A percentile compares a stretch with the other conserved stretches of the same genome.
Evolutionary conservation across 495 filamentous ascomycete species (phyloP).

Genomic region (Xylaria grammica): DNA sequence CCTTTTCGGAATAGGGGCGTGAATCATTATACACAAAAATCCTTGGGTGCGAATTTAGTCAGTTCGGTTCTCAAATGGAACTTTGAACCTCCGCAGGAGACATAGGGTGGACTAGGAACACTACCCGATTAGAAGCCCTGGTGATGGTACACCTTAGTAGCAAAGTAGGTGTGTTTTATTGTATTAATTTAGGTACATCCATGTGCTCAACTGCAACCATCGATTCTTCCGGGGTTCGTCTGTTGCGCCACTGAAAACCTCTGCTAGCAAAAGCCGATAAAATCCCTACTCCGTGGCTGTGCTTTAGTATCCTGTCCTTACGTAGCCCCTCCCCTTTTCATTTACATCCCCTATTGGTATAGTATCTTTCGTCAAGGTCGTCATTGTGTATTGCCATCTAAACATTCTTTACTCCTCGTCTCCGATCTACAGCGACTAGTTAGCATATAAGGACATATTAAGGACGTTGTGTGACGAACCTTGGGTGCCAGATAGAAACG

Average conservation of each 20-base stretch:
- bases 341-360: slow-evolving; percentile 18
- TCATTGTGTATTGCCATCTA: slow-evolving; percentile 25
- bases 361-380: slow-evolving; percentile 29
- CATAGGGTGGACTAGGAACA: no score
- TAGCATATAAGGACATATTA: slow-evolving; percentile 7
- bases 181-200: slow-evolving; percentile 4
- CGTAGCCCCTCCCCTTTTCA: not conserved
- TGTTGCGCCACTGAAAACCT: not conserved
- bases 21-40: not conserved
- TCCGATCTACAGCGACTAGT: slow-evolving; percentile 66
- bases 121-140: no score
- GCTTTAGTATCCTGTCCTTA: slow-evolving; percentile 18
- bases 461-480: slow-evolving; percentile 56
- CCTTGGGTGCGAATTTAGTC: no score
- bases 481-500: slow-evolving; percentile 98
- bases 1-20: slow-evolving; percentile 16
- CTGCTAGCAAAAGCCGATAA: not conserved
- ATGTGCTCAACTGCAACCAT: slow-evolving; percentile 4
- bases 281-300: not conserved
- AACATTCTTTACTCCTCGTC: slow-evolving; percentile 75
- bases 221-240: not conserved
- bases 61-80: no score
- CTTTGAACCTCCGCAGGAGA: no score
- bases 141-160: not conserved
- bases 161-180: not conserved